phyloP scores from a whole-genome alignment of 129 eudicot species.

The Escallonia rubra region DNA sequence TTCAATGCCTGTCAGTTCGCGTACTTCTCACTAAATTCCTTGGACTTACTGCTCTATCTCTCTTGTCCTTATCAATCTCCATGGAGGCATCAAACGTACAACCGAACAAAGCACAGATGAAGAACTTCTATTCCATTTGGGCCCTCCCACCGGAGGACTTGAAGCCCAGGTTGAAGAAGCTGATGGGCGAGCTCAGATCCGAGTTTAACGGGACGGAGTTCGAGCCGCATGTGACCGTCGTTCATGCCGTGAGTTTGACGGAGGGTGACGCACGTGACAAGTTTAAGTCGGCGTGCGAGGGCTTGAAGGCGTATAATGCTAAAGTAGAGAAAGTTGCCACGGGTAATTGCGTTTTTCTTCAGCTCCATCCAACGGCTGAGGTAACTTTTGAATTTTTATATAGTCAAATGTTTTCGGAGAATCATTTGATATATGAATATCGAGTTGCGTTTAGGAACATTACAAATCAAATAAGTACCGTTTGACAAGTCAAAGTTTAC shows the following conservation, averaged over 20 bases:
- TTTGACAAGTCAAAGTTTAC: too few relatives aligned
- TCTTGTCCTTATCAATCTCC: neutral
- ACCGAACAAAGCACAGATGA: conserved; percentile 19
- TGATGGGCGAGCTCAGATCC: conserved; percentile 74
- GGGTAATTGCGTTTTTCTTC: conserved; percentile 79
- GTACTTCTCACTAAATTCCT: conserved; percentile 16
- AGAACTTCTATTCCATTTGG: conserved; percentile 80
- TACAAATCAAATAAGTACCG: too few relatives aligned
- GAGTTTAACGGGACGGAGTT: conserved; percentile 84
- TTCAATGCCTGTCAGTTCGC: conserved; percentile 15
- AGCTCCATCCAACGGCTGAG: conserved; percentile 64
- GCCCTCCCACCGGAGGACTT: conserved; percentile 68
- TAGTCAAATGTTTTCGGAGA: too few relatives aligned
- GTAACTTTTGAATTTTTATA: conserved; percentile 20
- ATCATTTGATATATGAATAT: too few relatives aligned
- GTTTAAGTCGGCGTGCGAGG: conserved; percentile 57
- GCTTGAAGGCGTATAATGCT: conserved; percentile 57
- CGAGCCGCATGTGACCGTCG: conserved; percentile 97
- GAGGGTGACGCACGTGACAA: conserved; percentile 78
- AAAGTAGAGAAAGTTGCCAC: conserved; percentile 61
- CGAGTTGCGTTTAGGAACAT: too few relatives aligned
- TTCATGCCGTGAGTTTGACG: conserved; percentile 67
- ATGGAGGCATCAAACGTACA: neutral
- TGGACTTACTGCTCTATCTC: conserved; percentile 6
- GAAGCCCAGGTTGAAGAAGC: conserved; percentile 54